Base-by-base conservation (phyloP, 495 filamentous ascomycete species). In the Aspergillus indologenus region DNA sequence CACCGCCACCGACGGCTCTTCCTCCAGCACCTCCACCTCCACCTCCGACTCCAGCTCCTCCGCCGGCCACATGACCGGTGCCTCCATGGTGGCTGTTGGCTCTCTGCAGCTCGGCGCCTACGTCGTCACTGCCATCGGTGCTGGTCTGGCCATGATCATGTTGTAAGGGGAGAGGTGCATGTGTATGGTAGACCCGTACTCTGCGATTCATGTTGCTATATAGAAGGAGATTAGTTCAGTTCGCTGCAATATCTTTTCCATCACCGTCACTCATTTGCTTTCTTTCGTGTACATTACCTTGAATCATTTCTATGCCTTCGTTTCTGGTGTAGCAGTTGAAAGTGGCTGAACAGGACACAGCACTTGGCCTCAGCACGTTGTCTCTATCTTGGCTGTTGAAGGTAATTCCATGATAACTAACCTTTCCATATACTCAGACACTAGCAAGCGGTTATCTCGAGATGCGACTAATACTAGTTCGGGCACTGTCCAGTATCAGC, bases 121-220 rank as follows among this genome's bases (percentile, higher is more conserved):
- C 61, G 66, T 86, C 19, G 67, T 85, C 18, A 80, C 80, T 26
- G 90, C 89, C 34, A 75, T 83, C 66, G 65, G 84, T n/a, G 80
- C 86, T 40, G 90, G 89, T 62, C 80, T 81, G 56, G 83, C 79
- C 26, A 91, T 95, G 88, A 73, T 92, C 45, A 62, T 90, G 56
- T 68, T 94, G 67, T 94, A 85, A 79, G 19, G 26, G 31, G n/a
- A n/a, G n/a, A n/a, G 42, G 22, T 51, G 18, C 20, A 31, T 0
- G 20, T 17, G 61, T 19, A 2, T 12, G 20, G 42, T 20, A 31
- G 43, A 45, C 48, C 23, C 22, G 26, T 29, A 29, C 26, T 29
- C 26, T 29, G 26, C 9, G 3, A 9, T 29, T 29, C 26, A 9
- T 29, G 26, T 29, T 29, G 26, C 26, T 29, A 29, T 29, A 29